Evolutionary conservation across 2,329 filamentous ascomycete genomes (phyloP), one percentile per base, ranked within the genome.

Genomic region (Bipolaris gigantea): DNA sequence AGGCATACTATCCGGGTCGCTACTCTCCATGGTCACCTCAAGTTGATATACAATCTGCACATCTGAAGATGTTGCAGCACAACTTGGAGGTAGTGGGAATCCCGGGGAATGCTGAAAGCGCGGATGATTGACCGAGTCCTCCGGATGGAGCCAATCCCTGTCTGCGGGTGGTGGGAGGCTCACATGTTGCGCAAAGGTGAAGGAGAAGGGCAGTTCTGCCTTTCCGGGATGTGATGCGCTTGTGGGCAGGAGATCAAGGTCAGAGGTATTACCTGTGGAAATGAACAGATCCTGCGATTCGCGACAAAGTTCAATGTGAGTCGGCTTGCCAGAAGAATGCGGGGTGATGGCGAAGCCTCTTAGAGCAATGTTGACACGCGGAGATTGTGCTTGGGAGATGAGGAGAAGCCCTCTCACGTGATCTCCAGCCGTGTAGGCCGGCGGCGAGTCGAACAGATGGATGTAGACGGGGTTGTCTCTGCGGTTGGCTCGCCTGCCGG

Each of bases 71-170:
- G 33, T 27, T 1, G 42, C 18, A 33, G 19, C 38, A n/a, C 39
- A 63, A 21, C 53, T 67, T 6, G 65, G 60, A 9, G 65, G 63
- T 5, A 66, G 35, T 13, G 30, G 35, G 19, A 65, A 65, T 1
- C 63, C 65, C 7, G 63, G 62, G 11, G 62, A 63, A 27, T 69
- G 65, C 34, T 69, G 66, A 16, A 69, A 66, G 9, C 58, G 59
- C 30, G 61, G 60, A 30, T 66, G 63, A 25, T 65, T 59, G 40
- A 51, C 59, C 5, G 57, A 55, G 32, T 67, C 64, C 13, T 61
- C 45, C 2, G 56, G 53, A 9, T 65, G 53, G 23, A 58, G 55
- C 60, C 56, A 63, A 11, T 43, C 27, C 40, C 56, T 48, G 21
- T 50, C 56, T 2, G 58, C 23, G 18, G 62, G 62, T 23, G 58